Evolutionary conservation across 192 early-diverging fungal species (phyloP).

Genomic region (Podila clonocystis): DNA sequence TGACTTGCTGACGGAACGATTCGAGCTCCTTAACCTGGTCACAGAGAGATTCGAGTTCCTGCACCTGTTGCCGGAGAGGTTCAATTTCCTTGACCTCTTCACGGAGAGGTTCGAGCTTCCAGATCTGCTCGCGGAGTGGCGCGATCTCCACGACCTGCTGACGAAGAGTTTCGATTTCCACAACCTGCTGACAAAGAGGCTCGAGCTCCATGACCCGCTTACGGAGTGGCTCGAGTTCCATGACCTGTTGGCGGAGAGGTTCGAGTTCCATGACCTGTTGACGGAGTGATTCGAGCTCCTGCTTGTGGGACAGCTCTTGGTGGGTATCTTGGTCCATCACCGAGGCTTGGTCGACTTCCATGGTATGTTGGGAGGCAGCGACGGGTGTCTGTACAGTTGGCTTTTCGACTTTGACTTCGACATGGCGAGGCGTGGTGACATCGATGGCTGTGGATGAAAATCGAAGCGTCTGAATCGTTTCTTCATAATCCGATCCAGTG

Average conservation of each 20-base stretch:
- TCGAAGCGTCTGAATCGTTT: conserved; percentile 64
- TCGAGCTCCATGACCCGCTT: background rate
- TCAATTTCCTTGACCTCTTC: too few species aligned
- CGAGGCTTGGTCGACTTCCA: background rate
- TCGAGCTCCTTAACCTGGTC: too few species aligned
- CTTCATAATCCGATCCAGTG: conserved; percentile 63
- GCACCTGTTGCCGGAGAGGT: too few species aligned
- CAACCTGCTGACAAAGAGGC: background rate
- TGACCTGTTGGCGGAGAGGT: too few species aligned
- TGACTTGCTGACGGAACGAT: too few species aligned
- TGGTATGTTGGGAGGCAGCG: too few species aligned
- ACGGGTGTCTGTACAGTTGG: too few species aligned
- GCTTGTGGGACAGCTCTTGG: background rate
- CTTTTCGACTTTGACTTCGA: background rate
- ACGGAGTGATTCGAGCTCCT: background rate
- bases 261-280: background rate
- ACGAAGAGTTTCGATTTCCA: background rate
- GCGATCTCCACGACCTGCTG: too few species aligned
- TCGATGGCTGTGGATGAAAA: conserved; percentile 71
- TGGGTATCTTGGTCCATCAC: background rate
- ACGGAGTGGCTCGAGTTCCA: background rate
- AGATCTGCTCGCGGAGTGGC: too few species aligned
- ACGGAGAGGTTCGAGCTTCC: too few species aligned
- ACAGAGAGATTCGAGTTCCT: too few species aligned
- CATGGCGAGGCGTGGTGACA: conserved; percentile 29